These are phyloP conservation scores for Tremellales sp. DNA, from an alignment of 1,284 basidiomycete species.

Conservation along the genomic window DNA sequence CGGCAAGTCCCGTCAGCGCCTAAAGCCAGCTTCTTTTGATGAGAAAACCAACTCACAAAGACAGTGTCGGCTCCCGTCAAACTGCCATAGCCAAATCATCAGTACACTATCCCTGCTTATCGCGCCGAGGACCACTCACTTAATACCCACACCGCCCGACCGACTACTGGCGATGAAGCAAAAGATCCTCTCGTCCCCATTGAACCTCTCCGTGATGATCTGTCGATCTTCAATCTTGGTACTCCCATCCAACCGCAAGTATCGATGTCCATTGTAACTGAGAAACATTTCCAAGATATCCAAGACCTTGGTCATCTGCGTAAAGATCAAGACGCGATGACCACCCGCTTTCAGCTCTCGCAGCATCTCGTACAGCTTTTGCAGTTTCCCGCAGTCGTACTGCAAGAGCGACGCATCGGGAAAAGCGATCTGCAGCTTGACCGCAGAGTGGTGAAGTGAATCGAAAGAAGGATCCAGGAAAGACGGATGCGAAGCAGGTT, in stretches of 20 bases:
- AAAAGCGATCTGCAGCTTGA: constrained; percentile 90
- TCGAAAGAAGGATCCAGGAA: constrained; percentile 56
- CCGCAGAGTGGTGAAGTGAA: constrained; percentile 64
- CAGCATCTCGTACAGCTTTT: constrained; percentile 72
- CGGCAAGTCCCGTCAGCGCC: neutral
- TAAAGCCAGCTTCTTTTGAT: neutral
- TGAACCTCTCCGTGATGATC: constrained; percentile 95
- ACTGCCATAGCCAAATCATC: constrained; percentile 48
- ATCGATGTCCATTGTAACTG: constrained; percentile 88
- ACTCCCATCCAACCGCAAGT: constrained; percentile 86
- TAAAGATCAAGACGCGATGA: constrained; percentile 90
- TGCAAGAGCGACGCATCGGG: constrained; percentile 86
- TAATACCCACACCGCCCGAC: constrained; percentile 94
- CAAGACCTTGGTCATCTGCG: constrained; percentile 92
- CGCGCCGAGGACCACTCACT: constrained; percentile 55
- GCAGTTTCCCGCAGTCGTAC: constrained; percentile 95
- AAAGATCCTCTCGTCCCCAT: constrained; percentile 81
- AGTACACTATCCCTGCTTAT: constrained; percentile 5
- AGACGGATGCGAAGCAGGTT: constrained; percentile 38
- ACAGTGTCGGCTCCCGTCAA: constrained; percentile 96
- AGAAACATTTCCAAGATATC: constrained; percentile 94
- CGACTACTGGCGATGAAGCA: constrained; percentile 92
- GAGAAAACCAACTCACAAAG: constrained; percentile 56
- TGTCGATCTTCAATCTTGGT: constrained; percentile 96
- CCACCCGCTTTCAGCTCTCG: constrained; percentile 80